Evolutionary conservation across 192 early-diverging fungal species (phyloP).

Genomic region (Coemansia sp.): DNA sequence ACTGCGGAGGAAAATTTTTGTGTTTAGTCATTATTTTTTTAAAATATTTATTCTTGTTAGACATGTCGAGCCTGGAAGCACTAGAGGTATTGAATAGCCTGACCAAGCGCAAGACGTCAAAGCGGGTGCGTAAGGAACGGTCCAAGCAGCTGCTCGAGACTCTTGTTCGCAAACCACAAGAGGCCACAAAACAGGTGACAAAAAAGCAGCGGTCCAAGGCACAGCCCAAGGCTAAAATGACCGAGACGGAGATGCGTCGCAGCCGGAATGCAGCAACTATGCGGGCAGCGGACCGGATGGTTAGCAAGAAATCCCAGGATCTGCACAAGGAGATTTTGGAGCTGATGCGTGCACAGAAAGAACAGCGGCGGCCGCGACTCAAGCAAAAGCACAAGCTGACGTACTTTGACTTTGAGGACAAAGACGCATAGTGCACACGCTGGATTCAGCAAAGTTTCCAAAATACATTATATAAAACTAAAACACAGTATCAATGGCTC

Average conservation of each 20-base stretch:
- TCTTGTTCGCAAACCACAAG: slow-evolving; percentile 2
- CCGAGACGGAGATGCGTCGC: slow-evolving; percentile 1
- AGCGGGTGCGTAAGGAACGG: slow-evolving; percentile 26
- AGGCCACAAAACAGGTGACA: neutral
- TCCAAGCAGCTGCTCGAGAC: neutral
- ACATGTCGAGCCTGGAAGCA: slow-evolving; percentile 31
- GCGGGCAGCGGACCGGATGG: slow-evolving; percentile 24
- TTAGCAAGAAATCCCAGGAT: slow-evolving; percentile 25
- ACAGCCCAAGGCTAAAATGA: neutral
- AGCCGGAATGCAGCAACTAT: slow-evolving; percentile 22
- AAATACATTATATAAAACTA: slow-evolving; percentile 2
- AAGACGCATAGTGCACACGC: neutral
- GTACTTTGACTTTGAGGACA: slow-evolving; percentile 49
- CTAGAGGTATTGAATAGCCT: slow-evolving; percentile 28
- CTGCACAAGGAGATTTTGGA: slow-evolving; percentile 37
- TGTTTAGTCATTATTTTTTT: no score
- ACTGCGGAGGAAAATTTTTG: neutral
- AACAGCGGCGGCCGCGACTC: slow-evolving; percentile 27
- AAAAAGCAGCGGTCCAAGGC: neutral
- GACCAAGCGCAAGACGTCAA: slow-evolving; percentile 33
- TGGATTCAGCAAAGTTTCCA: neutral
- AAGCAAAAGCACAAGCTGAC: slow-evolving; percentile 28
- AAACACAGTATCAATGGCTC: slow-evolving; percentile 3
- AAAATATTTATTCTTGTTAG: neutral
- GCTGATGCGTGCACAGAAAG: slow-evolving; percentile 39